These are phyloP conservation scores for Rutstroemia sp. DNA, from an alignment of 2,329 filamentous ascomycete species.

Conservation along the genomic window DNA sequence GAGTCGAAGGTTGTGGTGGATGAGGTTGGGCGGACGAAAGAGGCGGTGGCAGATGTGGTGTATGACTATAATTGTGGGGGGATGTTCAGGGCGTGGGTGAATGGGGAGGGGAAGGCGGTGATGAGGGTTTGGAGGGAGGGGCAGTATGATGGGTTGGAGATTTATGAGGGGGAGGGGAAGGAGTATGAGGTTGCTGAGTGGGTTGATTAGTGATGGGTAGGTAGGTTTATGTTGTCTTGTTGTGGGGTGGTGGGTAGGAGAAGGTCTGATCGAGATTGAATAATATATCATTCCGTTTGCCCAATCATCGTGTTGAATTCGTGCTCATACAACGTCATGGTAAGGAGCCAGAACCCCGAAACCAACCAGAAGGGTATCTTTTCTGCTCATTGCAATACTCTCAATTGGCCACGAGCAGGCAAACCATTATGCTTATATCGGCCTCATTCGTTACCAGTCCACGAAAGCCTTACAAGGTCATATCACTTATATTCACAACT, in stretches of 20 bases:
- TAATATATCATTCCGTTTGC: too few species aligned
- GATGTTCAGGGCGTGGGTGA: slow-evolving; percentile 77
- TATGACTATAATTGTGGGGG: slow-evolving; percentile 81
- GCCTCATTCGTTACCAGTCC: too few species aligned
- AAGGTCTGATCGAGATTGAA: too few species aligned
- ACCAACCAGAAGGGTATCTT: too few species aligned
- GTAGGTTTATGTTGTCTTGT: neutral
- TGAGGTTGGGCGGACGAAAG: slow-evolving; percentile 32
- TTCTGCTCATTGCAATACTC: too few species aligned
- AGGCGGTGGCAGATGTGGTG: slow-evolving; percentile 46
- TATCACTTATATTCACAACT: too few species aligned
- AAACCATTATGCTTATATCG: too few species aligned
- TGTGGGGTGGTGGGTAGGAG: neutral
- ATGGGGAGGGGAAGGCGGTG: slow-evolving; percentile 49
- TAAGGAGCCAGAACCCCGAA: too few species aligned
- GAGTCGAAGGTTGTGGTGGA: slow-evolving; percentile 47
- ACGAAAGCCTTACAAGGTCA: too few species aligned
- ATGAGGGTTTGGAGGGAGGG: slow-evolving; percentile 47
- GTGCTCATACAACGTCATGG: too few species aligned
- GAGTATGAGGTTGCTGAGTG: slow-evolving; percentile 27
- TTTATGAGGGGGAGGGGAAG: slow-evolving; percentile 27
- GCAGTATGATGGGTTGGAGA: slow-evolving; percentile 25
- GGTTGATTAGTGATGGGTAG: slow-evolving; percentile 3
- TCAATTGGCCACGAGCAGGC: too few species aligned
- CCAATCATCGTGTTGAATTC: too few species aligned